Percentiles rank a stretch among this genome's conserved stretches.
These are phyloP conservation scores for Carex arenaria DNA, from an alignment of 202 grass and related monocot genomes.

Conservation along the genomic window DNA sequence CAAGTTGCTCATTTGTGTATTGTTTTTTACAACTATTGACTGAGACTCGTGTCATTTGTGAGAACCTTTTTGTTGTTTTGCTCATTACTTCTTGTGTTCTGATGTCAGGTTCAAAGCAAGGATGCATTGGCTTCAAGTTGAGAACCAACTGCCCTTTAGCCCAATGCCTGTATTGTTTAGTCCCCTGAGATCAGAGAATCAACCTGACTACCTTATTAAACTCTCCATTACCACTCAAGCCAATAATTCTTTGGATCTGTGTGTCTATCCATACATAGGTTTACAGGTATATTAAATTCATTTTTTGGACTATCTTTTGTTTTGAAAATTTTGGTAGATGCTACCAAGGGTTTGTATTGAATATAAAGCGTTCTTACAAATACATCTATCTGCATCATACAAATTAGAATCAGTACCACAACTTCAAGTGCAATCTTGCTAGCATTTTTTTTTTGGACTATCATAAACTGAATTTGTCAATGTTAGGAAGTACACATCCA, in stretches of 20 bases:
- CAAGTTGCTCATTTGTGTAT: neutral
- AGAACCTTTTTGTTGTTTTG: constrained; percentile 11
- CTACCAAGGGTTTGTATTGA: too few relatives aligned
- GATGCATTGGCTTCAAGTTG: constrained; percentile 86
- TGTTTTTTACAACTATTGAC: neutral
- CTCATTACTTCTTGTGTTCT: constrained; percentile 13
- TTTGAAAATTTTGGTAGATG: too few relatives aligned
- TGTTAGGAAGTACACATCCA: neutral
- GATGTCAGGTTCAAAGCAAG: constrained; percentile 68
- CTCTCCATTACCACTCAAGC: constrained; percentile 86
- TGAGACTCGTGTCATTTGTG: neutral
- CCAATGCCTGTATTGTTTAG: constrained; percentile 95
- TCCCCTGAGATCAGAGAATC: constrained; percentile 70
- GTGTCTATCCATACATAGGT: constrained; percentile 92
- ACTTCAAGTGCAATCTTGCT: too few relatives aligned
- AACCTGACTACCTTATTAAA: constrained; percentile 68
- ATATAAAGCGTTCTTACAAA: too few relatives aligned
- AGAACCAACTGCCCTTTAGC: constrained; percentile 93
- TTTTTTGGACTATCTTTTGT: neutral
- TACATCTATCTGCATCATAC: too few relatives aligned
- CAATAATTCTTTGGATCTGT: constrained; percentile 91
- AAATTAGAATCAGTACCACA: too few relatives aligned
- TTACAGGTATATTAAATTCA: constrained; percentile 55
- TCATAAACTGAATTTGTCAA: neutral
- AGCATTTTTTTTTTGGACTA: neutral